Percentiles rank a stretch among this genome's conserved stretches.
Evolutionary conservation across 257 asterid species (phyloP).

Genomic region (Euphrasia confusa): DNA sequence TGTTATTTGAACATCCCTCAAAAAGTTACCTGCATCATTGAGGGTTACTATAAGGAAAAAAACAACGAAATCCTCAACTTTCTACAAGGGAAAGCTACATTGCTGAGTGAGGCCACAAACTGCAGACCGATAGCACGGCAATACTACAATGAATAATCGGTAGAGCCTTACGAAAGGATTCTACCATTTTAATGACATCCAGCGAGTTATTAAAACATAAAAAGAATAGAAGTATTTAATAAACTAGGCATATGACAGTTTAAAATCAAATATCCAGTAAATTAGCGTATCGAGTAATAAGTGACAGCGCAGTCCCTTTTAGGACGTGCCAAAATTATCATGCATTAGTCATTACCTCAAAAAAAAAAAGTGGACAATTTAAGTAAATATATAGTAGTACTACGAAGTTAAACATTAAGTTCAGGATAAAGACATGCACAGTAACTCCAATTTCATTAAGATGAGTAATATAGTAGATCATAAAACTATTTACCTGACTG

Average conservation of each 20-base stretch:
- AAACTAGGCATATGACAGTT: slow-evolving; percentile 1
- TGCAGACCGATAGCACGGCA: slow-evolving; percentile 2
- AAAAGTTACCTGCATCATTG: slow-evolving; percentile 82
- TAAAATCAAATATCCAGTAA: slow-evolving; percentile 11
- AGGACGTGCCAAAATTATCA: neutral
- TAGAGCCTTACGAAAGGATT: too few relatives aligned
- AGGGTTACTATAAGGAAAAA: slow-evolving; percentile 52
- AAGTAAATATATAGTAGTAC: neutral
- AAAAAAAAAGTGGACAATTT: neutral
- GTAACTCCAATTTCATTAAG: too few relatives aligned
- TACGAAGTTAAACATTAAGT: too few relatives aligned
- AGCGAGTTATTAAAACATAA: neutral
- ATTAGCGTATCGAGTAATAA: slow-evolving; percentile 14
- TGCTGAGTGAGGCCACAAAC: slow-evolving; percentile 18
- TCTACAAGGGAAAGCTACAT: slow-evolving; percentile 16
- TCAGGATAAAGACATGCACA: too few relatives aligned
- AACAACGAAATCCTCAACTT: slow-evolving; percentile 9
- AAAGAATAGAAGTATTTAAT: neutral
- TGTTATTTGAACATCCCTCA: slow-evolving; percentile 85
- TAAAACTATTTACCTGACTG: slow-evolving; percentile 8
- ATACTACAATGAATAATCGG: slow-evolving; percentile 7
- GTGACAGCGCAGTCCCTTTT: slow-evolving; percentile 1
- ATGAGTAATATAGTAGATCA: neutral
- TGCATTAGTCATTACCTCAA: neutral
- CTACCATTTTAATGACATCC: slow-evolving; percentile 1